Evolutionary conservation across 2,329 filamentous ascomycete species (phyloP), one percentile per base, ranked within the genome.

Genomic region (Periconia sp.): DNA sequence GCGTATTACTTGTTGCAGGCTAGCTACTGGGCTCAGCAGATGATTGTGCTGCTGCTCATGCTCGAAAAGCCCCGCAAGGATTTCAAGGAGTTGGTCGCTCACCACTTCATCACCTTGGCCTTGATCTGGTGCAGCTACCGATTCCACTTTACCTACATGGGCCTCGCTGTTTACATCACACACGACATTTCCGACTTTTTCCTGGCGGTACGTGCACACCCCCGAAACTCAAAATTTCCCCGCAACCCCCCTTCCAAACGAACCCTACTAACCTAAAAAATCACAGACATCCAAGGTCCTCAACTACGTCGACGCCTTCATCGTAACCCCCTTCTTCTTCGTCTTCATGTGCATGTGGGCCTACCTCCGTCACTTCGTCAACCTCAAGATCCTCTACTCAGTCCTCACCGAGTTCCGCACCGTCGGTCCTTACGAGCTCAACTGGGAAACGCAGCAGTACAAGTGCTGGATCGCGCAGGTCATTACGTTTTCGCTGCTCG

Each of bases 131-230:
- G 93, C 68, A 94, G 90, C 78, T 97, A 97, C 77, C 86, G 91
- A 56, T 97, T 96, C 80, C 92, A 97, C 76, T 97, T 97, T 74
- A 95, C 92, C 18, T 93, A 96, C 76, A 95, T 97, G 72, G 92
- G 92, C 23, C 77, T 97, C 51, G 90, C 91, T 18, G 91, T 97
- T 33, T 97, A 96, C 75, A 91, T 94, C 57, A 96, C 92, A 10
- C 91, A 96, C 75, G 92, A 97, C 70, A 90, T 97, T 57, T 92
- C 88, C 55, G 92, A 97, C 74, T 96, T 97, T 77, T 97, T 97
- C 84, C 83, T 97, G 43, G 92, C 93, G 37, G 90, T 92, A 84
- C 76, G 87, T 73, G n/a, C 3, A 8, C 23, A 5, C 23, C 23
- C 23, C 23, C 23, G 23, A 27, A 27, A 27, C 23, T 27, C 23